Conservation (phyloP, 192 early-diverging fungal species). For the Entomortierella lignicola region DNA sequence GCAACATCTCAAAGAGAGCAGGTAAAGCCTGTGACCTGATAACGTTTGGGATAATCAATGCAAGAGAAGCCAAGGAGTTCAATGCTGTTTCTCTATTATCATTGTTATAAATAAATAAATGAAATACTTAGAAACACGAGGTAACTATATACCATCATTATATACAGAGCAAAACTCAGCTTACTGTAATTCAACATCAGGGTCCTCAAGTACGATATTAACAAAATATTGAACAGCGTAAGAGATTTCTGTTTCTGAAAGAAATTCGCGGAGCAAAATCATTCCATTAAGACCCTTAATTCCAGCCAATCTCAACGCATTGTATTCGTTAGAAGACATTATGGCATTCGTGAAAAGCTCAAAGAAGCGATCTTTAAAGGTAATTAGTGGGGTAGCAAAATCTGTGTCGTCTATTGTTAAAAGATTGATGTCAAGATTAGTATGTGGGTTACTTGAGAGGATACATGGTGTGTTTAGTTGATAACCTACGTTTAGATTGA, state of each 20-base stretch:
- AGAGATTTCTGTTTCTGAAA: slow-evolving; percentile 69
- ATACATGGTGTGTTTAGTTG: too few relatives aligned
- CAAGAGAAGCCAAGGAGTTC: slow-evolving; percentile 55
- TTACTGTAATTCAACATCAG: slow-evolving; percentile 61
- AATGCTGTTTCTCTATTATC: slow-evolving; percentile 62
- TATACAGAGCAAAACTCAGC: not conserved
- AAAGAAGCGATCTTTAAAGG: slow-evolving; percentile 84
- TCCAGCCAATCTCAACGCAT: slow-evolving; percentile 74
- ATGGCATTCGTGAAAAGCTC: slow-evolving; percentile 76
- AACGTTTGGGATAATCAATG: slow-evolving; percentile 54
- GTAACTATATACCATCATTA: not conserved
- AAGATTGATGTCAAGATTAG: not conserved
- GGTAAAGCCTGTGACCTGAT: slow-evolving; percentile 67
- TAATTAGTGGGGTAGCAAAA: slow-evolving; percentile 69
- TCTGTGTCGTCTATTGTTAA: slow-evolving; percentile 59
- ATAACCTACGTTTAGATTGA: slow-evolving; percentile 38
- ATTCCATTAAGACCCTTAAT: slow-evolving; percentile 78
- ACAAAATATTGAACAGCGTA: slow-evolving; percentile 64
- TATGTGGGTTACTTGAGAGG: not conserved
- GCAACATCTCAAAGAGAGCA: slow-evolving; percentile 64
- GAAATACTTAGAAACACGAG: not conserved
- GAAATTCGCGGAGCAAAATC: slow-evolving; percentile 65
- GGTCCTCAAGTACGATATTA: slow-evolving; percentile 59
- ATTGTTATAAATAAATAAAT: too few relatives aligned
- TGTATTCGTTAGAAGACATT: slow-evolving; percentile 79